Conservation (phyloP, 495 filamentous ascomycete species). For the Penicillium pancosmium region DNA sequence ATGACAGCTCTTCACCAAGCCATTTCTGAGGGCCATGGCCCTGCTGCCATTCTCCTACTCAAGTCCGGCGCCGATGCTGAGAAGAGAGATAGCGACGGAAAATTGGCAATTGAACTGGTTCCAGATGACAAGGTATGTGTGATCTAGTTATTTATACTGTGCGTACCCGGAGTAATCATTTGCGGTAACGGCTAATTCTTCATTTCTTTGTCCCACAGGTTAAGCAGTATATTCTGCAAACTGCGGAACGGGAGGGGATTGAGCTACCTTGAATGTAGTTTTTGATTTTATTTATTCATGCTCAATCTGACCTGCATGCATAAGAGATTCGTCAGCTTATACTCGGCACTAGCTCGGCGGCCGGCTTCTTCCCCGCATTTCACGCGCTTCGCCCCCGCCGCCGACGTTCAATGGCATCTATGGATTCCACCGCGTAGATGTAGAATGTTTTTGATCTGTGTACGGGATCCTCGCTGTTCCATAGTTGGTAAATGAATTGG, state of each 20-base stretch:
- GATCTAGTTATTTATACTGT: constrained; percentile 21
- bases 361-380: constrained; percentile 15
- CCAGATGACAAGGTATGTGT: constrained; percentile 72
- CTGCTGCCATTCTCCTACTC: constrained; percentile 78
- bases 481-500: too few species aligned
- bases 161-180: constrained; percentile 10
- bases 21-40: constrained; percentile 89
- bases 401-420: background rate
- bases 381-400: background rate
- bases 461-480: too few species aligned
- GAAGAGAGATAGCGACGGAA: constrained; percentile 73
- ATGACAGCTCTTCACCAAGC: constrained; percentile 92
- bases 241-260: constrained; percentile 84
- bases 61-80: constrained; percentile 84
- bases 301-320: background rate
- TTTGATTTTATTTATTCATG: background rate
- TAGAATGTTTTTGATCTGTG: too few species aligned
- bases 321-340: background rate
- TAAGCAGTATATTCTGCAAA: constrained; percentile 74
- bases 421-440: background rate
- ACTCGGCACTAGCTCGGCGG: constrained; percentile 7
- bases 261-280: constrained; percentile 48
- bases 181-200: constrained; percentile 3
- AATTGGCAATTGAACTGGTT: constrained; percentile 75
- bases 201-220: constrained; percentile 46